Conservation (phyloP, 2,329 filamentous ascomycete species). For the Colletotrichum brevisporum region DNA sequence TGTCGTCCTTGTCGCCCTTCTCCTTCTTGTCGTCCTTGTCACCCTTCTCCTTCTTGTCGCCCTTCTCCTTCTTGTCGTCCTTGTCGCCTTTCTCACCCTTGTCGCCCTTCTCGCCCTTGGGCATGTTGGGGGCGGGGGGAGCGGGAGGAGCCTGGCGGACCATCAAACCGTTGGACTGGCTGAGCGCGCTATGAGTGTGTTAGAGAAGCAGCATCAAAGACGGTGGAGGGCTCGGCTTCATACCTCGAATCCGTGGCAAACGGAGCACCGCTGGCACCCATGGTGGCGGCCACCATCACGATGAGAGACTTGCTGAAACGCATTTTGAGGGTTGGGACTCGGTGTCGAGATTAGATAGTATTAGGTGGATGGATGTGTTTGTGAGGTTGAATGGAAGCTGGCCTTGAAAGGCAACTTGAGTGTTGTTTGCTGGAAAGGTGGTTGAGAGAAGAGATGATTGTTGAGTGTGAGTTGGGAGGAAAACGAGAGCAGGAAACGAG, state of each 20-base stretch:
- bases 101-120: slow-evolving; percentile 10
- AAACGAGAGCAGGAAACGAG: not conserved
- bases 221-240: not conserved
- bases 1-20: not conserved
- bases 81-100: slow-evolving; percentile 3
- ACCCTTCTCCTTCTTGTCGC: not conserved
- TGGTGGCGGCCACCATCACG: slow-evolving; percentile 37
- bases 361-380: not conserved
- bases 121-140: slow-evolving; percentile 10
- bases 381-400: not conserved
- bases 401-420: not conserved
- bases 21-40: slow-evolving; percentile 3
- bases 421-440: not conserved
- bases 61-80: not conserved
- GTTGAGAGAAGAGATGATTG: slow-evolving; percentile 9
- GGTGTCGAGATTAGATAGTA: not conserved
- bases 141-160: slow-evolving; percentile 17
- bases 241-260: slow-evolving; percentile 31
- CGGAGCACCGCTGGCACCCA: slow-evolving; percentile 35
- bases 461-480: slow-evolving; percentile 11
- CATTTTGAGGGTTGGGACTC: slow-evolving; percentile 16
- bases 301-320: slow-evolving; percentile 38
- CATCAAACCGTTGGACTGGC: slow-evolving; percentile 2
- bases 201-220: not conserved
- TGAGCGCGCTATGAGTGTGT: slow-evolving; percentile 15